Percentiles rank a stretch among this genome's conserved stretches.
Evolutionary conservation across 1,139 yeast species (phyloP).

Genomic region (Magnusiomyces paraingens): DNA sequence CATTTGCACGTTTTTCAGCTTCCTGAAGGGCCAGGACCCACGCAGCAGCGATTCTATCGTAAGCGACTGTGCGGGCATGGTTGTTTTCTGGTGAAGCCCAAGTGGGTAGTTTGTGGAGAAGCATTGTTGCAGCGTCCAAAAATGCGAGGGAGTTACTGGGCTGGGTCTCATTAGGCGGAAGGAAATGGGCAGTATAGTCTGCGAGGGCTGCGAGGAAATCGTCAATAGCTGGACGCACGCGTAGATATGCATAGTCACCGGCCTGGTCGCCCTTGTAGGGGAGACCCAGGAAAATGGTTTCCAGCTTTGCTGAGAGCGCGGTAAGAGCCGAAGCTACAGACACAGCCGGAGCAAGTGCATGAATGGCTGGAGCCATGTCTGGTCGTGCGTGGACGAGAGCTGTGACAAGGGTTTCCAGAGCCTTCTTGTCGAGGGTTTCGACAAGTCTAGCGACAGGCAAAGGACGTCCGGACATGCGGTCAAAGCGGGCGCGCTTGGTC

Average conservation of each 20-base stretch:
- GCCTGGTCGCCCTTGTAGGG: constrained; percentile 71
- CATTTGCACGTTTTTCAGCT: constrained; percentile 35
- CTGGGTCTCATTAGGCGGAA: constrained; percentile 70
- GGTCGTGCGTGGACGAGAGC: constrained; percentile 56
- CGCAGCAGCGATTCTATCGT: constrained; percentile 72
- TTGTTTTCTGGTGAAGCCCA: constrained; percentile 68
- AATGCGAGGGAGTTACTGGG: constrained; percentile 55
- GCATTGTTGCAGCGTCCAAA: constrained; percentile 57
- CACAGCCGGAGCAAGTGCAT: constrained; percentile 53
- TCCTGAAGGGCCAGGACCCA: constrained; percentile 61
- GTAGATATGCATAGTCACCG: constrained; percentile 80
- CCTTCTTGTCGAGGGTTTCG: constrained; percentile 56
- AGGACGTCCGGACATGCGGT: constrained; percentile 28
- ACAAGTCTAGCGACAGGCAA: constrained; percentile 57
- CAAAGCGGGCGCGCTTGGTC: constrained; percentile 12
- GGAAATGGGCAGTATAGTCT: constrained; percentile 70
- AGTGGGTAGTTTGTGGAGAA: constrained; percentile 64
- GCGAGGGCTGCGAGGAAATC: constrained; percentile 73
- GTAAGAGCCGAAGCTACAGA: constrained; percentile 47
- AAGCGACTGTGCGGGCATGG: constrained; percentile 64
- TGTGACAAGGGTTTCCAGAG: constrained; percentile 48
- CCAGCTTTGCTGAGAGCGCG: constrained; percentile 44
- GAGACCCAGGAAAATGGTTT: constrained; percentile 43
- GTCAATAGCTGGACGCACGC: constrained; percentile 66
- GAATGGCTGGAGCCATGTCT: constrained; percentile 49